Conservation (phyloP, 2,329 filamentous ascomycete genomes). For the Fusarium sp. region DNA sequence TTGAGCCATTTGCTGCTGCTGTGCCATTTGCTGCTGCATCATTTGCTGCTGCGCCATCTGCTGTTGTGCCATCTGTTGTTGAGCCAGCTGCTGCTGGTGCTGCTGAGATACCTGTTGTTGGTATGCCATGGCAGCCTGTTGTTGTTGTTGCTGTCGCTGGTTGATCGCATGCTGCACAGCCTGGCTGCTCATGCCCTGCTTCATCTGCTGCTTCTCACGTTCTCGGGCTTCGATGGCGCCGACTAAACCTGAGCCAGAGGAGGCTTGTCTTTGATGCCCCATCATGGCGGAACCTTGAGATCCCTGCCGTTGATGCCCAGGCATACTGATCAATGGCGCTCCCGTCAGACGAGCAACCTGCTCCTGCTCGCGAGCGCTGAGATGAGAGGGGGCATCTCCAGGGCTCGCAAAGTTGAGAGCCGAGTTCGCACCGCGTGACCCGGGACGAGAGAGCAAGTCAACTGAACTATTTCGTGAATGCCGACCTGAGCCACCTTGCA, state of each 20-base stretch:
- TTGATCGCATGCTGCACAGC: conserved; percentile 38
- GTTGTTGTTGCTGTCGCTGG: conserved; percentile 62
- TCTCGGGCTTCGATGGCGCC: conserved; percentile 85
- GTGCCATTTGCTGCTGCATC: conserved; percentile 63
- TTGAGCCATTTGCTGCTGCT: conserved; percentile 42
- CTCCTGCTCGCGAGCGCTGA: conserved; percentile 91
- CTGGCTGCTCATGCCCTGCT: conserved; percentile 68
- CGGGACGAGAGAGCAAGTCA: conserved; percentile 63
- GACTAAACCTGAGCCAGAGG: conserved; percentile 73
- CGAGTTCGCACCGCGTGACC: conserved; percentile 69
- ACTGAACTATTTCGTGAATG: conserved; percentile 59
- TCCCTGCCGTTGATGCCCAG: conserved; percentile 63
- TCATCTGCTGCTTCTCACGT: conserved; percentile 79
- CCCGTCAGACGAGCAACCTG: conserved; percentile 87
- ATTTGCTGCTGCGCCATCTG: conserved; percentile 43
- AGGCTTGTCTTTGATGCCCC: conserved; percentile 62
- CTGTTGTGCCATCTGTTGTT: conserved; percentile 43
- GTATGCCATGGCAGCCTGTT: conserved; percentile 66
- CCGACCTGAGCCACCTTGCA: conserved; percentile 32
- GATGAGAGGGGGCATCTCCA: conserved; percentile 60
- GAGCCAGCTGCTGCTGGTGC: conserved; percentile 44
- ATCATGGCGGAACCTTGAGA: conserved; percentile 67
- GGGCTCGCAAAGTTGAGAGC: conserved; percentile 61
- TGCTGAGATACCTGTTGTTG: conserved; percentile 38
- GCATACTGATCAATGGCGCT: conserved; percentile 77